Base-by-base conservation (phyloP, 2,329 filamentous ascomycete genomes). In the Diplodia scrobiculata region DNA sequence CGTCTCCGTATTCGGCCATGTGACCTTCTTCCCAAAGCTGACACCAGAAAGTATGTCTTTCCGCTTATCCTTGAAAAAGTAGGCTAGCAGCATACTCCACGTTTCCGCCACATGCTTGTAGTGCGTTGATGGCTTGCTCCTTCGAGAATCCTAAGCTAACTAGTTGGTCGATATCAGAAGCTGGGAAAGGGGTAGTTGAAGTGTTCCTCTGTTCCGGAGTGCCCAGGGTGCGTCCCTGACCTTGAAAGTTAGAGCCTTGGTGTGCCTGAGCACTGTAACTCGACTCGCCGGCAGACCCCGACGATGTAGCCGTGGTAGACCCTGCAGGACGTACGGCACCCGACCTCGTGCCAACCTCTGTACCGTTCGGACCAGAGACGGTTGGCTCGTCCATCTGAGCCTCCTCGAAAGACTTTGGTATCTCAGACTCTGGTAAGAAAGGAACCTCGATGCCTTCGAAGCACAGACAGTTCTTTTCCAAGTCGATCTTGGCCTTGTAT, bases 401-500 rank as follows among this genome's bases (percentile, higher is more conserved):
- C 68, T 91, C 89, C 70, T 93, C 90, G 41, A 84, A 79, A 54
- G 89, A 86, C 76, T 90, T 96, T n/a, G 95, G 95, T 63, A 98
- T 96, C 70, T 99, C 94, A 2, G 90, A 90, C 79, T 98, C 95
- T 54, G 91, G 90, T 13, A 99, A 82, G 78, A 99, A 99, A 0
- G 90, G 87, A 5, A 99, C 91, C 71, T 95, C 91, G 70, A 92
- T 88, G 66, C 89, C 91, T 73, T 95, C 91, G 71, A 99, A 97
- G 69, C 96, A 85, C 19, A 99, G 86, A 69, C 89, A 91, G 73
- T 95, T 92, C 73, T 89, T 89, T 69, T 87, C 85, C 13, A 99
- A 84, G 76, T 99, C 95, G 73, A 99, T 94, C 72, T 86, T 90
- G 41, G 94, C 95, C 78, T 97, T 94, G 78, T 98, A 93, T 47